phyloP scores from a whole-genome alignment of 148 eudicot species.

The Rhododendron simsii region DNA sequence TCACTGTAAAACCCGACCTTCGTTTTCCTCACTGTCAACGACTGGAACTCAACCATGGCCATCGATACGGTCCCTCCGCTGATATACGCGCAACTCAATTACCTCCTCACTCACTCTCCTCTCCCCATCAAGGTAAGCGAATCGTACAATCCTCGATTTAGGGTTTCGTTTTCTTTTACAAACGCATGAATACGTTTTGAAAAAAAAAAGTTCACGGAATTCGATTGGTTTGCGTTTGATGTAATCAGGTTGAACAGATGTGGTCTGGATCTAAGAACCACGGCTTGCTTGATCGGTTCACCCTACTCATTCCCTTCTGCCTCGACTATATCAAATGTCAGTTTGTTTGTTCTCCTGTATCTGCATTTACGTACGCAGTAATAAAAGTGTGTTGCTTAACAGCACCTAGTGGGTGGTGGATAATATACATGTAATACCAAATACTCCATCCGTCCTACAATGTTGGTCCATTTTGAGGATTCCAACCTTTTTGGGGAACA shows the following conservation, averaged over 20 bases:
- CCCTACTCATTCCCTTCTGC: slow-evolving; percentile 76
- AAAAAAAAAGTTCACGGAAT: slow-evolving; percentile 15
- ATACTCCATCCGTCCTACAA: background rate
- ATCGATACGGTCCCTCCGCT: slow-evolving; percentile 74
- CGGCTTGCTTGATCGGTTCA: slow-evolving; percentile 68
- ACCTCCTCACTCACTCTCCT: slow-evolving; percentile 68
- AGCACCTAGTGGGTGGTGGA: background rate
- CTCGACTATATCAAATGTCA: slow-evolving; percentile 78
- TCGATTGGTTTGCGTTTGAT: background rate
- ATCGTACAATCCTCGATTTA: background rate
- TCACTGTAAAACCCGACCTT: background rate
- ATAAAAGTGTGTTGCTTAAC: background rate
- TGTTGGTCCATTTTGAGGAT: background rate
- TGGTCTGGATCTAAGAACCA: slow-evolving; percentile 78
- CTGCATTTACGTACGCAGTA: background rate
- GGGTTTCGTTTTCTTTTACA: slow-evolving; percentile 6
- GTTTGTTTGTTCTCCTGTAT: background rate
- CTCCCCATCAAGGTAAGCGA: slow-evolving; percentile 55
- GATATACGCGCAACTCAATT: slow-evolving; percentile 65
- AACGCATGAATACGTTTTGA: background rate
- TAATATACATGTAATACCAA: too few relatives aligned
- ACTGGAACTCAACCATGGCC: slow-evolving; percentile 40
- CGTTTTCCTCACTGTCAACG: background rate
- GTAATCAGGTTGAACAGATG: slow-evolving; percentile 72
- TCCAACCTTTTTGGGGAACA: background rate